Percentiles rank a stretch among this genome's conserved stretches.
Conservation (phyloP, 768 basidiomycete genomes). For the Amanita exitialis region DNA sequence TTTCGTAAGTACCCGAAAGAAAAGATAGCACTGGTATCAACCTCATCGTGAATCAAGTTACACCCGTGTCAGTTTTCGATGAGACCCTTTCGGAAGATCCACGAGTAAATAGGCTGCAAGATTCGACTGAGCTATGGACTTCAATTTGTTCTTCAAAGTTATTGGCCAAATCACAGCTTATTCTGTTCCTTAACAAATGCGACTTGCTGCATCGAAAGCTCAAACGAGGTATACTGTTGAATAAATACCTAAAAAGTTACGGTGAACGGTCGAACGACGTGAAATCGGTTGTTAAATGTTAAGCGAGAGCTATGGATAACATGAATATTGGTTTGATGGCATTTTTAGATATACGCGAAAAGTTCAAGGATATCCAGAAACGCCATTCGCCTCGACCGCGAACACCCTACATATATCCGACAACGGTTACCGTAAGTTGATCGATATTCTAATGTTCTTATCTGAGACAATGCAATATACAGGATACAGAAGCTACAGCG, state of each 20-base stretch:
- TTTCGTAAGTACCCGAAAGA: slow-evolving; percentile 35
- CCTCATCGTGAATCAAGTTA: slow-evolving; percentile 27
- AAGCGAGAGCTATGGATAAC: neutral
- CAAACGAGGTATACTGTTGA: slow-evolving; percentile 44
- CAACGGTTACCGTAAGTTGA: slow-evolving; percentile 53
- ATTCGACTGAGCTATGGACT: slow-evolving; percentile 65
- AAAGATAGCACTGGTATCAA: neutral
- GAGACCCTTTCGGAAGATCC: slow-evolving; percentile 63
- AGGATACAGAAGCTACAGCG: slow-evolving; percentile 58
- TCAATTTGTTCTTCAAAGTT: slow-evolving; percentile 58
- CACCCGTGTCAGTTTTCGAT: slow-evolving; percentile 75
- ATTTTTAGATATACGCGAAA: slow-evolving; percentile 47
- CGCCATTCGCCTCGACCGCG: slow-evolving; percentile 46
- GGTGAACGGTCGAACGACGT: slow-evolving; percentile 63
- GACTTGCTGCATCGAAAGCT: slow-evolving; percentile 63
- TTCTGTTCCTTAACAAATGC: slow-evolving; percentile 60
- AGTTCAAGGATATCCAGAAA: slow-evolving; percentile 59
- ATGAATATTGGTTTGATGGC: neutral
- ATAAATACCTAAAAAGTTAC: slow-evolving; percentile 53
- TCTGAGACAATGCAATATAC: neutral
- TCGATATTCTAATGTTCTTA: neutral
- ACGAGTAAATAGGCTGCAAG: slow-evolving; percentile 62
- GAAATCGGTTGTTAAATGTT: slow-evolving; percentile 53
- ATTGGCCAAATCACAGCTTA: slow-evolving; percentile 47
- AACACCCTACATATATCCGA: slow-evolving; percentile 54